Evolutionary conservation across 2,329 filamentous ascomycete species (phyloP).

Genomic region (Cadophora sp.): DNA sequence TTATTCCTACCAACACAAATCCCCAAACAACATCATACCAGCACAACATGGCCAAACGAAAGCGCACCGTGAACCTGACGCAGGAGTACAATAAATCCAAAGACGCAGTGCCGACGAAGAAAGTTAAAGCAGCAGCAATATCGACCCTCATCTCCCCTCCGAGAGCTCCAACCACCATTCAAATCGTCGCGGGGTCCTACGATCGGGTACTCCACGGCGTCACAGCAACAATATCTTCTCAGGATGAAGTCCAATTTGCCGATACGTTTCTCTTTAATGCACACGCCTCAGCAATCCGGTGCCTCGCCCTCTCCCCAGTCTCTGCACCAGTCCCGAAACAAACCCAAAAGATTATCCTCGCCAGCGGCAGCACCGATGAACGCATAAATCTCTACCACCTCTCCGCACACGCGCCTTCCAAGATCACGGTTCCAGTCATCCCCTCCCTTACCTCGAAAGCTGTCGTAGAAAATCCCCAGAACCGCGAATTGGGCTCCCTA

Average conservation of each 20-base stretch:
- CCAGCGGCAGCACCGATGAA: constrained; percentile 91
- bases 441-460: constrained; percentile 74
- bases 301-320: constrained; percentile 82
- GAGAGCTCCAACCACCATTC: constrained; percentile 64
- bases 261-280: constrained; percentile 97
- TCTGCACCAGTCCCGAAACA: constrained; percentile 67
- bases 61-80: constrained; percentile 37
- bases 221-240: constrained; percentile 69
- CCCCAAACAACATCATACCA: not conserved
- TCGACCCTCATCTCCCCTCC: constrained; percentile 31
- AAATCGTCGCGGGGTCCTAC: constrained; percentile 93
- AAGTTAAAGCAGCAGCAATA: constrained; percentile 38
- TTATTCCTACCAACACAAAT: not conserved
- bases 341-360: constrained; percentile 84
- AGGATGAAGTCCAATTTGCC: constrained; percentile 69
- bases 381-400: constrained; percentile 94
- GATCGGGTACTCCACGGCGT: constrained; percentile 92
- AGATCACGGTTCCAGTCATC: constrained; percentile 62
- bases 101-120: constrained; percentile 34
- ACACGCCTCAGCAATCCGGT: constrained; percentile 88
- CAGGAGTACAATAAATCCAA: constrained; percentile 14
- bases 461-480: constrained; percentile 83
- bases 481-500: constrained; percentile 86
- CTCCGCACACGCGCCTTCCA: constrained; percentile 71
- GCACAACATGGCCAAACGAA: constrained; percentile 44